Base-by-base conservation (phyloP, 371 early-diverging fungal genomes). In the Mortierella sp. region DNA sequence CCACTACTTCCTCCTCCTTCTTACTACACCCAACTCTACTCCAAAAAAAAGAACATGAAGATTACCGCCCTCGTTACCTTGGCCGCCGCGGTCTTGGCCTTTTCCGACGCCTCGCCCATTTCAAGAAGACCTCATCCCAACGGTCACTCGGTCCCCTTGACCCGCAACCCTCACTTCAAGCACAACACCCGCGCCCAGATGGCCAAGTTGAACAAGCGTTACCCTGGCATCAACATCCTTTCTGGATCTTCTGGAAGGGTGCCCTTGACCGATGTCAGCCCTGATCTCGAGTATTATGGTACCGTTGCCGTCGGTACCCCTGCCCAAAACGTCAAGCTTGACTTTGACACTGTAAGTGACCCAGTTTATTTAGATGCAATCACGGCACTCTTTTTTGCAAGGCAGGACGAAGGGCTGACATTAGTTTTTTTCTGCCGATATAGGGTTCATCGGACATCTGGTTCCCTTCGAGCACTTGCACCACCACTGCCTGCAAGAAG, bases 221-320 rank as follows among this genome's bases (percentile, higher is more conserved):
- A 80, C 59, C 73, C 78, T 16, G 71, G 59, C 10, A 13, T 67
- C 69, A 71, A 69, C 70, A 70, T 75, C 48, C 70, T 69, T 13
- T 50, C 37, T 16, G 71, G 71, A 14, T 67, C 74, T 9, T 40
- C 77, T 19, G 84, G 84, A 51, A 24, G 54, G 0, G 78, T 80
- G 31, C 76, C 78, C 3, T 21, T 80, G 61, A 76, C 69, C 28
- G 67, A 82, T 70, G 76, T 75, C 71, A 24, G 21, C 53, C 71
- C 72, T 5, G 82, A 82, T 71, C 61, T 76, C 24, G 82, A 83
- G 82, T 93, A 93, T 87, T 92, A 91, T 69, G 94, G 93, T 67
- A 79, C 67, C 13, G 83, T 93, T 54, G 50, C 82, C 10, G 78
- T 95, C 21, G 95, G 95, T 19, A 93, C 95, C n/a, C 95, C 95